These are phyloP conservation scores for Eleusine coracana DNA, from an alignment of 176 grass and related monocot genomes.

Conservation along the genomic window DNA sequence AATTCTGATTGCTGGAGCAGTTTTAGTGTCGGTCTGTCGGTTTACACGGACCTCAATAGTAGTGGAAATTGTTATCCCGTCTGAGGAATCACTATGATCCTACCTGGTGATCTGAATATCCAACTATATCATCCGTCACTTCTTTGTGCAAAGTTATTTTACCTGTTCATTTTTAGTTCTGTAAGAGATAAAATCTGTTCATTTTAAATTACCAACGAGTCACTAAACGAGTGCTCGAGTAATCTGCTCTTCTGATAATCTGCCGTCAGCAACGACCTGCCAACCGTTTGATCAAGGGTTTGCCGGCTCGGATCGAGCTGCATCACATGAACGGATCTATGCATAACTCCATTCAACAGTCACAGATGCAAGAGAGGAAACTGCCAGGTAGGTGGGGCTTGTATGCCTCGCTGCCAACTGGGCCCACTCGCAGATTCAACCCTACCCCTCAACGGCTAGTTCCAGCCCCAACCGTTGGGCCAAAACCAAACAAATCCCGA, in stretches of 20 bases:
- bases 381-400: background rate
- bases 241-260: background rate
- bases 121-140: background rate
- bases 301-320: background rate
- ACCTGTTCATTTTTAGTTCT: background rate
- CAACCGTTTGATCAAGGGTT: background rate
- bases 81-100: background rate
- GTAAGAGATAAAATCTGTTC: background rate
- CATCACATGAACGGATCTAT: background rate
- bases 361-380: background rate
- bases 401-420: background rate
- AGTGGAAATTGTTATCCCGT: background rate
- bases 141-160: background rate
- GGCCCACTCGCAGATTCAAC: background rate
- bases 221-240: background rate
- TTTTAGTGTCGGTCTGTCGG: background rate
- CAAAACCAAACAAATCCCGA: constrained; percentile 26
- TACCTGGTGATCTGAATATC: background rate
- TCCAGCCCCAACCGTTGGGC: constrained; percentile 43
- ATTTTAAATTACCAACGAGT: background rate
- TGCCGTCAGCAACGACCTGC: background rate
- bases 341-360: background rate
- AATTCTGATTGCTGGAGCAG: background rate
- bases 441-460: constrained; percentile 51
- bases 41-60: background rate